Percentiles rank a stretch among this genome's conserved stretches.
phyloP scores from a whole-genome alignment of 1,284 basidiomycete species.

The Porodaedalea pini region DNA sequence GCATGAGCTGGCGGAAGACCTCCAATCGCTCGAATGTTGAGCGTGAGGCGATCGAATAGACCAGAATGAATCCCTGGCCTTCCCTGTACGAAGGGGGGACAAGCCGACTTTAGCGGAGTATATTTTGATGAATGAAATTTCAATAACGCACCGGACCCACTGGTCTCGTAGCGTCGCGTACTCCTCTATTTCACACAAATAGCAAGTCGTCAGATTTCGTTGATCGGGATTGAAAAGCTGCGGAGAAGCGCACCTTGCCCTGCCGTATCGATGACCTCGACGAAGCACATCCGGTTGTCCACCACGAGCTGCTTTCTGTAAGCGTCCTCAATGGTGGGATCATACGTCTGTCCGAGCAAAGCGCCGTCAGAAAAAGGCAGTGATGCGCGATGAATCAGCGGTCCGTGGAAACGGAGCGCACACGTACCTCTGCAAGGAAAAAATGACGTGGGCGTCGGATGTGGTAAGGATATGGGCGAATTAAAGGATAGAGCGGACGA shows the following conservation, averaged over 20 bases:
- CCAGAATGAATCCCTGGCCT: constrained; percentile 97
- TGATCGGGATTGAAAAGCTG: constrained; percentile 8
- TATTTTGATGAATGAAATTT: background rate
- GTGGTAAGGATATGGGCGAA: constrained; percentile 14
- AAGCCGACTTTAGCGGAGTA: background rate
- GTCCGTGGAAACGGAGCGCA: constrained; percentile 10
- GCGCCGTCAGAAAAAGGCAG: constrained; percentile 10
- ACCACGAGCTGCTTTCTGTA: constrained; percentile 91
- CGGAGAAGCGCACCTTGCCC: constrained; percentile 71
- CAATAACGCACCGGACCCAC: constrained; percentile 85
- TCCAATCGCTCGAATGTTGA: constrained; percentile 93
- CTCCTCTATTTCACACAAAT: constrained; percentile 61
- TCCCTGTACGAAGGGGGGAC: constrained; percentile 54
- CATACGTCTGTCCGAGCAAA: constrained; percentile 61
- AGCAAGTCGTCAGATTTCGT: constrained; percentile 1
- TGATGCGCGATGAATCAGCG: constrained; percentile 20
- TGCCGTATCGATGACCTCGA: constrained; percentile 92
- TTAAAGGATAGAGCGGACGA: constrained; percentile 18
- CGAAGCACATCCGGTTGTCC: constrained; percentile 87
- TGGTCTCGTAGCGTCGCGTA: constrained; percentile 97
- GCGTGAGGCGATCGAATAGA: constrained; percentile 96
- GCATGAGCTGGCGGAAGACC: constrained; percentile 92
- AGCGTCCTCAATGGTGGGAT: constrained; percentile 93
- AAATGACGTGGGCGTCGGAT: constrained; percentile 22
- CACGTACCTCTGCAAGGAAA: constrained; percentile 45